Evolutionary conservation across 2,329 filamentous ascomycete species (phyloP).

Genomic region (Scedosporium minutisporum): DNA sequence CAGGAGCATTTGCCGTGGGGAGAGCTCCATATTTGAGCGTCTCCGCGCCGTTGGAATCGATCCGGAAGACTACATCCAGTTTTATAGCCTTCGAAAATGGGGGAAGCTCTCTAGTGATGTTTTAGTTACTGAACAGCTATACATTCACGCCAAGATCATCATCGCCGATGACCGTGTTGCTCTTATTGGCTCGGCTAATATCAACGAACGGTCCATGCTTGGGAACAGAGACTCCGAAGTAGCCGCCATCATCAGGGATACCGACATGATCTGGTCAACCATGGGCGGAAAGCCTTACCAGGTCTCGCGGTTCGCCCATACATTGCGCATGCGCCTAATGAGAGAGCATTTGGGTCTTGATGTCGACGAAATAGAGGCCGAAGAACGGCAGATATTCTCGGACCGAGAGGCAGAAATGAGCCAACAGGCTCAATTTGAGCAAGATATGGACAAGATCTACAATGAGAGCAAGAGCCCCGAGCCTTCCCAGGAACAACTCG

Average conservation of each 20-base stretch:
- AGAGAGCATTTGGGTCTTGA: constrained; percentile 93
- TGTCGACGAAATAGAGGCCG: constrained; percentile 80
- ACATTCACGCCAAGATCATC: constrained; percentile 96
- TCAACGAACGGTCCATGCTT: constrained; percentile 95
- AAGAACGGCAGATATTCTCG: constrained; percentile 60
- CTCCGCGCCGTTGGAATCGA: constrained; percentile 73
- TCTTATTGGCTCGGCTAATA: constrained; percentile 94
- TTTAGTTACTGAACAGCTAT: constrained; percentile 89
- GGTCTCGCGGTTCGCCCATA: constrained; percentile 87
- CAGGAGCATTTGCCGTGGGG: constrained; percentile 87
- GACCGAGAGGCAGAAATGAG: constrained; percentile 37
- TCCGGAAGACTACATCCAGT: constrained; percentile 89
- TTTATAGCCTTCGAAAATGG: constrained; percentile 89
- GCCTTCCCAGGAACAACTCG: background rate
- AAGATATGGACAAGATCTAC: constrained; percentile 55
- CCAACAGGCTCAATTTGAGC: constrained; percentile 30
- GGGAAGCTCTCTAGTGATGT: constrained; percentile 70
- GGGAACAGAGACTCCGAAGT: constrained; percentile 87
- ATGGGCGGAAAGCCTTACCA: constrained; percentile 87
- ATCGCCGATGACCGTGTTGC: constrained; percentile 88
- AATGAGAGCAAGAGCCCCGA: constrained; percentile 32
- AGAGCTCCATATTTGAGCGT: constrained; percentile 83
- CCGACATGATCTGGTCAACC: constrained; percentile 80
- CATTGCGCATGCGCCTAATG: constrained; percentile 87
- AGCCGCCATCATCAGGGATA: constrained; percentile 82